Percentiles rank a stretch among this genome's conserved stretches.
Conservation (phyloP, 768 basidiomycete genomes). For the Termitomyces titanicus region DNA sequence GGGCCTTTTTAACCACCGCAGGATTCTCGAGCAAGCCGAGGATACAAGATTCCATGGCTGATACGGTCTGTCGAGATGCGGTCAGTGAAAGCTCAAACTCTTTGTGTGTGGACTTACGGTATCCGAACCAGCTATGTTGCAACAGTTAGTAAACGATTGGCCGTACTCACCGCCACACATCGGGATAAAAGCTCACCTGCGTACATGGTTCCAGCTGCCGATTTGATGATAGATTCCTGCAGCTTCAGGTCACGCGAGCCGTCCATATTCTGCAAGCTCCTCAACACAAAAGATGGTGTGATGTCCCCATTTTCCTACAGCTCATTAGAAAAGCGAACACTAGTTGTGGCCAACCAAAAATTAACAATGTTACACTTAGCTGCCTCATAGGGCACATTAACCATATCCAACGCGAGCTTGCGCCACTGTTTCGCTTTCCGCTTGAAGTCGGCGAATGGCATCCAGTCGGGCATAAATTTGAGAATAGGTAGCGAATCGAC, state of each 20-base stretch:
- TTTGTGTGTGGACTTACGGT: conserved; percentile 15
- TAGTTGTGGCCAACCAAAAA: not conserved
- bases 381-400: conserved; percentile 21
- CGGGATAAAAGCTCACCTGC: conserved; percentile 13
- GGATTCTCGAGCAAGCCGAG: conserved; percentile 27
- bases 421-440: conserved; percentile 24
- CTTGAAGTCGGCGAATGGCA: conserved; percentile 34
- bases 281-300: conserved; percentile 18
- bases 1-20: conserved; percentile 22
- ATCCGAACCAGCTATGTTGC: conserved; percentile 22
- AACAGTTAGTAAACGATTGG: too few relatives aligned
- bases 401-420: conserved; percentile 13
- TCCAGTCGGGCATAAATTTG: conserved; percentile 30
- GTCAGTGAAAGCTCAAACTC: not conserved
- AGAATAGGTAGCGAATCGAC: conserved; percentile 28
- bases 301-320: conserved; percentile 14
- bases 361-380: conserved; percentile 16
- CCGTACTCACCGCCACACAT: too few relatives aligned
- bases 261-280: conserved; percentile 16
- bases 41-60: conserved; percentile 20
- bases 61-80: conserved; percentile 16
- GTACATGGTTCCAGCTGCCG: conserved; percentile 21
- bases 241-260: conserved; percentile 9
- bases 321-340: not conserved
- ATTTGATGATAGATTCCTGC: conserved; percentile 17